These are phyloP conservation scores for Aureobasidium sp. DNA, from an alignment of 2,329 filamentous ascomycete genomes.

Conservation along the genomic window DNA sequence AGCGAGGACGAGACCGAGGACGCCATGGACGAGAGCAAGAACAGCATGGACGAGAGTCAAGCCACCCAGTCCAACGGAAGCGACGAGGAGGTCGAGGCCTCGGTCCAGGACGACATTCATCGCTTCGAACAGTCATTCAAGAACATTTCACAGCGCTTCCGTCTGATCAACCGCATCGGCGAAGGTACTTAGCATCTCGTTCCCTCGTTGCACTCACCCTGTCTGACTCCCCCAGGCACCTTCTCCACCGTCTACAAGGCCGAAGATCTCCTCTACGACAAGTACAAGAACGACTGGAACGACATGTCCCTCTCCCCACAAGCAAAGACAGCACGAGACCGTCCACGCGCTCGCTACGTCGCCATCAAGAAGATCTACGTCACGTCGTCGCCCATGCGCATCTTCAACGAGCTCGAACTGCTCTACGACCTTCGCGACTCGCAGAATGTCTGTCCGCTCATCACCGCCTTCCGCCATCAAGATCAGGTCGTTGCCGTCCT, in stretches of 20 bases:
- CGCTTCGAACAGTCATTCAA: conserved; percentile 75
- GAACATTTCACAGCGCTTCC: conserved; percentile 74
- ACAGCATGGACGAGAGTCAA: conserved; percentile 42
- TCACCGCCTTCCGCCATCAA: conserved; percentile 89
- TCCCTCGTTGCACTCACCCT: not conserved
- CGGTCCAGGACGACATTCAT: conserved; percentile 77
- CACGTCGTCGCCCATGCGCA: conserved; percentile 85
- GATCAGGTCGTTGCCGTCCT: conserved; percentile 94
- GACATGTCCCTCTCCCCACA: conserved; percentile 53
- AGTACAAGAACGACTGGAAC: conserved; percentile 83
- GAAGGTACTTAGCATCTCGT: conserved; percentile 55
- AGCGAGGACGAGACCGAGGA: conserved; percentile 17
- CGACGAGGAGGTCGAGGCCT: conserved; percentile 55
- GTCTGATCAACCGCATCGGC: conserved; percentile 91
- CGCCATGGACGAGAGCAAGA: conserved; percentile 40
- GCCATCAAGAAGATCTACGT: conserved; percentile 99
- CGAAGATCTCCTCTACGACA: conserved; percentile 79
- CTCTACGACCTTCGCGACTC: conserved; percentile 79
- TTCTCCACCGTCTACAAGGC: conserved; percentile 99
- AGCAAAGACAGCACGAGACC: conserved; percentile 40
- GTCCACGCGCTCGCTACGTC: conserved; percentile 62
- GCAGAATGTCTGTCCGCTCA: conserved; percentile 81
- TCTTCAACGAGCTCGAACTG: conserved; percentile 92
- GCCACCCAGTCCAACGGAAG: conserved; percentile 40
- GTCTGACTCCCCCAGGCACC: conserved; percentile 53